phyloP scores from a whole-genome alignment of 495 filamentous ascomycete species.

The Evansstolkia leycettana region DNA sequence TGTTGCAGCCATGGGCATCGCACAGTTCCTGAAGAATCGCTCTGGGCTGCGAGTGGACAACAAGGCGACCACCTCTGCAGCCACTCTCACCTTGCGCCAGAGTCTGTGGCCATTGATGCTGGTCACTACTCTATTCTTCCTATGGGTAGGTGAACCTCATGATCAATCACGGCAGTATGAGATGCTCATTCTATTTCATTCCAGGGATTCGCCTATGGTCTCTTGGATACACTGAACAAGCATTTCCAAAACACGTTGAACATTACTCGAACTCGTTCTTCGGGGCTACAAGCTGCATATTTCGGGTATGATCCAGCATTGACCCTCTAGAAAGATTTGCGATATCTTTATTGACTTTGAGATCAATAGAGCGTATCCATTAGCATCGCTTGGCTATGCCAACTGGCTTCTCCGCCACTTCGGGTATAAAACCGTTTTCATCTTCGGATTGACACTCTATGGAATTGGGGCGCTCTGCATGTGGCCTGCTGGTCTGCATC shows the following conservation, averaged over 20 bases:
- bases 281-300: slow-evolving; percentile 43
- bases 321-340: too few relatives aligned
- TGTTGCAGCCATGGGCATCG: slow-evolving; percentile 13
- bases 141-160: slow-evolving; percentile 37
- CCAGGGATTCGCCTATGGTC: slow-evolving; percentile 39
- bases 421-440: slow-evolving; percentile 42
- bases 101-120: slow-evolving; percentile 38
- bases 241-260: slow-evolving; percentile 43
- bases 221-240: slow-evolving; percentile 36
- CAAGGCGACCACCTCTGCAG: slow-evolving; percentile 39
- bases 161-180: neutral
- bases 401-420: slow-evolving; percentile 42
- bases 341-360: neutral
- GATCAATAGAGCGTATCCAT: slow-evolving; percentile 36
- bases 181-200: neutral
- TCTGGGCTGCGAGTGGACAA: slow-evolving; percentile 27
- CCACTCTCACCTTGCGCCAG: slow-evolving; percentile 45
- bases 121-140: slow-evolving; percentile 54
- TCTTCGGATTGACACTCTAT: slow-evolving; percentile 38
- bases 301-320: slow-evolving; percentile 28
- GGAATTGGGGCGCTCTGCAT: slow-evolving; percentile 42
- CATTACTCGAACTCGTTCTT: slow-evolving; percentile 36
- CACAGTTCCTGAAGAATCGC: slow-evolving; percentile 18
- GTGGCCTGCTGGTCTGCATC: slow-evolving; percentile 41
- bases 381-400: slow-evolving; percentile 48